Evolutionary conservation across 2,329 filamentous ascomycete species (phyloP), one percentile per base, ranked within the genome.

Genomic region (Phaeosphaeria sp.): DNA sequence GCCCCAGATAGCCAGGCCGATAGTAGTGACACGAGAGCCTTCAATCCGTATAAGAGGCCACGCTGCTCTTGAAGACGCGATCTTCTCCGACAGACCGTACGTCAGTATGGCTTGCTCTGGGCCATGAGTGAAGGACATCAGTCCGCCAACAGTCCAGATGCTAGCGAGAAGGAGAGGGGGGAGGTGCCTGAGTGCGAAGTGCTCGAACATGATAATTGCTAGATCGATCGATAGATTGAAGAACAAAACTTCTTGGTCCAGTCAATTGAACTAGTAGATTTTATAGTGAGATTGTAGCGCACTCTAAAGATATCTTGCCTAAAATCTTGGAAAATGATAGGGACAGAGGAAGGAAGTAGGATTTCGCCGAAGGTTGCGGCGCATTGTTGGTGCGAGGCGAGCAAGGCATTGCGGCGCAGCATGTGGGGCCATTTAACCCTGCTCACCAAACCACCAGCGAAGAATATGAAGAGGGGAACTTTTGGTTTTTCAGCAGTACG

Each of bases 121-220:
- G 25, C 62, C 60, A 22, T 52, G 44, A 17, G 46, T 62, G 39
- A 44, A 60, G 33, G 64, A 56, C 55, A 60, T 61, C 2, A 57
- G 49, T 20, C 65, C 64, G 41, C 62, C 65, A 25, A 64, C 36
- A 10, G 56, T 62, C 41, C 53, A 60, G 56, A 59, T 58, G 18
- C 52, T 65, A 36, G 62, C 64, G 54, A 68, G 58, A n/a, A 65
- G 55, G 30, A 66, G 62, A 41, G 64, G 62, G 9, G 62, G 63
- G 27, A 63, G 55, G 50, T 67, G 60, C 10, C 63, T 39, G 15
- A 44, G 55, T 30, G 46, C 50, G 55, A 65, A 65, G 21, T 61
- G 52, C 17, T 64, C 55, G 20, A 59, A 42, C 56, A 62, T 62
- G 25, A 48, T 56, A 18, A 36, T 13, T 36, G 13, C 30, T 36